phyloP scores from a whole-genome alignment of 345 rosid genomes.

The Lenwebbia sp. region DNA sequence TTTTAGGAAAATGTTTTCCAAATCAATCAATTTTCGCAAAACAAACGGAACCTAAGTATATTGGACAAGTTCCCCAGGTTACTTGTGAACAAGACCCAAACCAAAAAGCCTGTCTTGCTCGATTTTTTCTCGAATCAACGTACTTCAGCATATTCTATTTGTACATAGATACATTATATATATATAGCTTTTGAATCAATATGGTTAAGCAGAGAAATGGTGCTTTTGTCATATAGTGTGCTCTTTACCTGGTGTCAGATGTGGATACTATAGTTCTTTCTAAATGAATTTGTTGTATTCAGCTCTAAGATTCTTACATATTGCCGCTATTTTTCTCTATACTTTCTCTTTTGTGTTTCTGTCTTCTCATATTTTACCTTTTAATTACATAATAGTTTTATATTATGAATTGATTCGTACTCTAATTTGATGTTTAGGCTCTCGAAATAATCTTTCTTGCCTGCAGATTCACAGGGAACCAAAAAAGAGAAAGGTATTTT shows the following conservation, averaged over 20 bases:
- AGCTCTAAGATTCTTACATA: background rate
- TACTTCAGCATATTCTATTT: too few species aligned
- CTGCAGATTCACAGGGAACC: constrained; percentile 25
- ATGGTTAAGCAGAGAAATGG: background rate
- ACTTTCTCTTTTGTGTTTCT: background rate
- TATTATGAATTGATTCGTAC: background rate
- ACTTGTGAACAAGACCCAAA: too few species aligned
- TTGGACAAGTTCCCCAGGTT: too few species aligned
- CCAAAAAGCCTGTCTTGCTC: too few species aligned
- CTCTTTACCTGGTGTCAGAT: background rate
- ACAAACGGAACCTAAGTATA: too few species aligned
- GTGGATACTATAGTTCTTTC: background rate
- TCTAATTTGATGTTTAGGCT: constrained; percentile 24
- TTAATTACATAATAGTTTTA: background rate
- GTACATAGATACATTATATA: too few species aligned
- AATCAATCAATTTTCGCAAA: too few species aligned
- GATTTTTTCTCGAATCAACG: too few species aligned
- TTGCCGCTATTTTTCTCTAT: background rate
- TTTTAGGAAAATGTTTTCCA: too few species aligned
- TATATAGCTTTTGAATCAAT: background rate
- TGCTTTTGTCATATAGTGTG: background rate
- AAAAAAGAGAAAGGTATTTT: constrained; percentile 68
- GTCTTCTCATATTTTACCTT: background rate
- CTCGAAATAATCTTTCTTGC: constrained; percentile 16
- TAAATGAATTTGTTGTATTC: background rate